Evolutionary conservation across 805 yeast species (phyloP).

Genomic region (Candida argentea): DNA sequence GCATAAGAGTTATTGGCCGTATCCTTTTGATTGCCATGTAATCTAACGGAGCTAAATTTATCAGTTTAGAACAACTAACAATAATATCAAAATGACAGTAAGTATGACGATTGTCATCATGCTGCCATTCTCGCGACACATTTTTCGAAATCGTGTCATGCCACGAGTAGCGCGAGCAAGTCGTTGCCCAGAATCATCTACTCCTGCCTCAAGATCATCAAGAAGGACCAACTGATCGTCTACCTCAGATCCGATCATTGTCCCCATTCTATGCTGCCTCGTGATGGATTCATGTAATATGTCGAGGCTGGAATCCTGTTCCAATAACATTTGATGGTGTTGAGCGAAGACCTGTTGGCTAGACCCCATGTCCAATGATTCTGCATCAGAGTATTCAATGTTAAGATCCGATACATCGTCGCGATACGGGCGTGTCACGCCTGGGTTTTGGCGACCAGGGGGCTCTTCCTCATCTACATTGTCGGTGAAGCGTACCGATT

Average conservation of each 20-base stretch:
- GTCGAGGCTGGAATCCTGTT: conserved; percentile 29
- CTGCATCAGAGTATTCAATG: no score
- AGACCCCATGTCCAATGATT: conserved; percentile 17
- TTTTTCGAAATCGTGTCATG: conserved; percentile 21
- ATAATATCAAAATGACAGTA: conserved; percentile 27
- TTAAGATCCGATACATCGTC: conserved; percentile 11
- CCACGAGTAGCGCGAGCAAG: conserved; percentile 22
- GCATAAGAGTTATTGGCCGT: background rate
- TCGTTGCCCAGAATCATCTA: conserved; percentile 21
- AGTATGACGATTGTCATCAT: conserved; percentile 31
- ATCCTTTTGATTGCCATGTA: background rate
- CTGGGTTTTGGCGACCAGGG: conserved; percentile 24
- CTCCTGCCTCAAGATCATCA: conserved; percentile 32
- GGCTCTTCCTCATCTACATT: conserved; percentile 11
- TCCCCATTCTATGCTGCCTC: conserved; percentile 31
- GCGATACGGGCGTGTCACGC: conserved; percentile 25
- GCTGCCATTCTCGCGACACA: conserved; percentile 32
- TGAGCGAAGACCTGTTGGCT: conserved; percentile 33
- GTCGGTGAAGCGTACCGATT: conserved; percentile 32
- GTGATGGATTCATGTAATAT: conserved; percentile 22
- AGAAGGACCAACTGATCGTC: conserved; percentile 33
- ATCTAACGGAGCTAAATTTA: background rate
- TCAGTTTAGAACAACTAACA: conserved; percentile 32
- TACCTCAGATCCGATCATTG: conserved; percentile 25
- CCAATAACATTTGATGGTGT: conserved; percentile 30